Percentiles rank a stretch among this genome's conserved stretches.
Conservation (phyloP, 345 rosid genomes). For the Ricinus communis region DNA sequence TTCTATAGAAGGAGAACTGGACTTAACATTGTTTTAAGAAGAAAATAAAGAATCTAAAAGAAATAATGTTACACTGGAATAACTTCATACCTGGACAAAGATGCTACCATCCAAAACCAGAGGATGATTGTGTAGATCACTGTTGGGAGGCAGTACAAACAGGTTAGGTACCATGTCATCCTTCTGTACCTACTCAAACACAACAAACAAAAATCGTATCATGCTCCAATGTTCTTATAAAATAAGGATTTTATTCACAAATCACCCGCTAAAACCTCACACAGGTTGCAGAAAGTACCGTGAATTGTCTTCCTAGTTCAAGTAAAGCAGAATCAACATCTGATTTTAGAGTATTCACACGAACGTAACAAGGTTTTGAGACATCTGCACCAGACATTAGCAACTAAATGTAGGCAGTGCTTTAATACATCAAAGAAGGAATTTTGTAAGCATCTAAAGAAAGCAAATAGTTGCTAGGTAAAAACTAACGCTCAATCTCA, state of each 20-base stretch:
- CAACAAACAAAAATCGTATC: conserved; percentile 7
- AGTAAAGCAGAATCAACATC: conserved; percentile 57
- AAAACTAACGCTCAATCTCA: background rate
- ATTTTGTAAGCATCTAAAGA: background rate
- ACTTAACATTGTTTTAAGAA: background rate
- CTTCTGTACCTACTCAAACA: conserved; percentile 56
- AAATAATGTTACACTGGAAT: background rate
- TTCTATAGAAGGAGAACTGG: background rate
- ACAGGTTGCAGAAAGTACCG: conserved; percentile 41
- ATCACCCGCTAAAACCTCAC: conserved; percentile 13
- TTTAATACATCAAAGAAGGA: background rate
- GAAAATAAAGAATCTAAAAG: background rate
- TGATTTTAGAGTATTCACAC: conserved; percentile 83
- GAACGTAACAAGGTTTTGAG: conserved; percentile 70
- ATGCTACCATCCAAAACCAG: conserved; percentile 69
- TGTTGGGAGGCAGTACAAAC: conserved; percentile 71
- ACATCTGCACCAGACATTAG: conserved; percentile 47
- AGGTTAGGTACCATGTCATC: conserved; percentile 74
- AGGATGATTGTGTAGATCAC: conserved; percentile 83
- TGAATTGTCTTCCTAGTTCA: conserved; percentile 56
- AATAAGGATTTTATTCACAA: background rate
- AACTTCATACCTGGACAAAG: conserved; percentile 64
- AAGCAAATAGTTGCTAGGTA: too few relatives aligned
- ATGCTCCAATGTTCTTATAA: background rate
- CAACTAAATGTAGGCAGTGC: conserved; percentile 7